Percentiles rank a stretch among this genome's conserved stretches.
Evolutionary conservation across 176 grass and related monocot species (phyloP).

Genomic region (Oryza glumipatula): DNA sequence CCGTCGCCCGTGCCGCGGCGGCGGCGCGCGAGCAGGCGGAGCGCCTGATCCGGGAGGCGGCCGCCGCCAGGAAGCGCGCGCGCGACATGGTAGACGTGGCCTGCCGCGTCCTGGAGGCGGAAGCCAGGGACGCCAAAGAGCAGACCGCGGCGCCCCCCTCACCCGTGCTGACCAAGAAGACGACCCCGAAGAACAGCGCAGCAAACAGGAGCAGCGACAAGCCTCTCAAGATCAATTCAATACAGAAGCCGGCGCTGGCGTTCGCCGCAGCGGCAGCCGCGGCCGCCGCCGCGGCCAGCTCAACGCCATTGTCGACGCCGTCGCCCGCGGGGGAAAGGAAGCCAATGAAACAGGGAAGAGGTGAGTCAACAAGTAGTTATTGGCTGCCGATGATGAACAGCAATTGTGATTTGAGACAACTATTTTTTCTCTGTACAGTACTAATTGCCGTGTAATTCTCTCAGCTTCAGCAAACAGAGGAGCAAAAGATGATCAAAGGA

Average conservation of each 20-base stretch:
- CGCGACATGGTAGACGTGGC: constrained; percentile 68
- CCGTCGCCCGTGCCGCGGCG: constrained; percentile 52
- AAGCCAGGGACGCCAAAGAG: constrained; percentile 38
- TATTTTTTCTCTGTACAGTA: not conserved
- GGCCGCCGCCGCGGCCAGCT: constrained; percentile 26
- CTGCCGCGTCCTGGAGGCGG: constrained; percentile 46
- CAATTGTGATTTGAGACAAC: not conserved
- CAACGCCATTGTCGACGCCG: constrained; percentile 32
- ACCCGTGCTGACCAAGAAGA: not conserved
- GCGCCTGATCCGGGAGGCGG: constrained; percentile 64
- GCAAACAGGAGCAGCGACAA: not conserved
- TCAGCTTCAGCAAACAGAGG: not conserved
- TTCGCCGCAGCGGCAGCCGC: constrained; percentile 2
- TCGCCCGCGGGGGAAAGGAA: constrained; percentile 41
- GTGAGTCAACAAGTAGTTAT: constrained; percentile 16
- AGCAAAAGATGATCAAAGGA: not conserved
- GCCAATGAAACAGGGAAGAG: constrained; percentile 35
- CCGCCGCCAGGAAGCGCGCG: constrained; percentile 57
- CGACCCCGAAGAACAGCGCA: not conserved
- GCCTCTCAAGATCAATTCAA: not conserved
- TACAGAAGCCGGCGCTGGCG: not conserved
- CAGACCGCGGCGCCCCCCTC: not conserved
- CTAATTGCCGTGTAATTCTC: not conserved
- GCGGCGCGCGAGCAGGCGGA: constrained; percentile 60
- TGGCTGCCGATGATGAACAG: not conserved